A percentile compares a stretch with the other conserved stretches of the same genome.
These are phyloP conservation scores for Aspergillus novoparasiticus DNA, from an alignment of 2,329 filamentous ascomycete species.

Conservation along the genomic window DNA sequence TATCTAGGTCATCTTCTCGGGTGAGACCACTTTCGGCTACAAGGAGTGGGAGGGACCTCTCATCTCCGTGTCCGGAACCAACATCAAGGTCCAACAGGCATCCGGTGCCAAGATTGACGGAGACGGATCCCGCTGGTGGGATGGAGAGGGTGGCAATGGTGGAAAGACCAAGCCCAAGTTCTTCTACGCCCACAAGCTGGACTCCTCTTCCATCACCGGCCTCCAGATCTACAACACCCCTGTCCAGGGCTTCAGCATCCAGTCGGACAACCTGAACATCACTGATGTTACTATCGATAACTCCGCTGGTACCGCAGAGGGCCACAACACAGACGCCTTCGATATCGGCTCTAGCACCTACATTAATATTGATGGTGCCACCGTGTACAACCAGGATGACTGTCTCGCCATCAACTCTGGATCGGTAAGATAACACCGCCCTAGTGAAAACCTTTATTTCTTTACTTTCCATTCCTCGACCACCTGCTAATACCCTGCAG, in stretches of 20 bases:
- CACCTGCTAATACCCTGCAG: slow-evolving; percentile 14
- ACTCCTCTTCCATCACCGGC: slow-evolving; percentile 32
- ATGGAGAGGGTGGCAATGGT: slow-evolving; percentile 61
- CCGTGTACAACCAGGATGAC: slow-evolving; percentile 64
- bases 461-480: not conserved
- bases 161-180: slow-evolving; percentile 68
- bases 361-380: slow-evolving; percentile 56
- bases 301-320: slow-evolving; percentile 52
- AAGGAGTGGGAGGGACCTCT: slow-evolving; percentile 67
- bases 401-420: slow-evolving; percentile 62
- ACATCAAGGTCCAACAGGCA: slow-evolving; percentile 51
- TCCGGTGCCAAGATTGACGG: slow-evolving; percentile 58
- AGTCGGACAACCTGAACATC: slow-evolving; percentile 55
- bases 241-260: slow-evolving; percentile 40
- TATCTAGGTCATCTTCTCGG: slow-evolving; percentile 60
- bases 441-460: not conserved
- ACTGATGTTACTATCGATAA: slow-evolving; percentile 60
- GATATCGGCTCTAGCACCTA: slow-evolving; percentile 55
- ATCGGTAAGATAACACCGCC: slow-evolving; percentile 18
- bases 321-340: slow-evolving; percentile 63
- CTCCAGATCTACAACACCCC: slow-evolving; percentile 38
- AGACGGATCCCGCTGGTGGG: slow-evolving; percentile 63
- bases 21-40: slow-evolving; percentile 68
- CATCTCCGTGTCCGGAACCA: slow-evolving; percentile 61
- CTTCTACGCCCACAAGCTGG: slow-evolving; percentile 51